These are phyloP conservation scores for Penicillium cataractarum DNA, from an alignment of 495 filamentous ascomycete species.

Conservation along the genomic window DNA sequence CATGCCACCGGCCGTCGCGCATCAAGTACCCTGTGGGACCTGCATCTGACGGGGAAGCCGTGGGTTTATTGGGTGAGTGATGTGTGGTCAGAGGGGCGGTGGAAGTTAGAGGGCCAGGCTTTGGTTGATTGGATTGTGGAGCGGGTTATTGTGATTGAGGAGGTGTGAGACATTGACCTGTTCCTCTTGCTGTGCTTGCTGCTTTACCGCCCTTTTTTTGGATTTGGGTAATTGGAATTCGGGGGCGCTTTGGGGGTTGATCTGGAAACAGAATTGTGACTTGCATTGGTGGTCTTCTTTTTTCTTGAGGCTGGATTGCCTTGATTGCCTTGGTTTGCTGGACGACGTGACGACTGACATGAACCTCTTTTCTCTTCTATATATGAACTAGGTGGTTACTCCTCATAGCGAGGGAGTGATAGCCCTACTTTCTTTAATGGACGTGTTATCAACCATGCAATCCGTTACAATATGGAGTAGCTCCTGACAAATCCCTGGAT, in stretches of 20 bases:
- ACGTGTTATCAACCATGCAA: background rate
- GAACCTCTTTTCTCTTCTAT: conserved; percentile 14
- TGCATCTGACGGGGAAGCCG: conserved; percentile 23
- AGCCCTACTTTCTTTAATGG: background rate
- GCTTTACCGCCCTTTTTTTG: background rate
- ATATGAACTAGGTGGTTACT: background rate
- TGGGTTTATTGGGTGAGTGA: conserved; percentile 45
- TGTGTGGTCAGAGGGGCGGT: conserved; percentile 43
- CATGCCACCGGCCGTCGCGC: conserved; percentile 8
- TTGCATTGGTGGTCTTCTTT: conserved; percentile 3
- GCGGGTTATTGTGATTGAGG: conserved; percentile 42
- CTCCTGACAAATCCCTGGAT: background rate
- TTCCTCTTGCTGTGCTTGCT: background rate
- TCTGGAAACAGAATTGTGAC: background rate
- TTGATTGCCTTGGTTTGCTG: background rate
- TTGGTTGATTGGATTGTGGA: conserved; percentile 53
- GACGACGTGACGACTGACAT: conserved; percentile 27
- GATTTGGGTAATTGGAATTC: background rate
- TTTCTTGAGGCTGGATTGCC: background rate
- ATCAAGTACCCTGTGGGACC: conserved; percentile 22
- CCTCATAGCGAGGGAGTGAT: background rate
- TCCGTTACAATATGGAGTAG: background rate
- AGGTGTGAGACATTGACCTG: conserved; percentile 26
- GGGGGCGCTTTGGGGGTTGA: background rate
- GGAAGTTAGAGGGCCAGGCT: conserved; percentile 49